Evolutionary conservation across 352 stramenopile genomes (phyloP), one percentile per base, ranked within the genome.

Genomic region (Globisporangium megalacanthum): DNA sequence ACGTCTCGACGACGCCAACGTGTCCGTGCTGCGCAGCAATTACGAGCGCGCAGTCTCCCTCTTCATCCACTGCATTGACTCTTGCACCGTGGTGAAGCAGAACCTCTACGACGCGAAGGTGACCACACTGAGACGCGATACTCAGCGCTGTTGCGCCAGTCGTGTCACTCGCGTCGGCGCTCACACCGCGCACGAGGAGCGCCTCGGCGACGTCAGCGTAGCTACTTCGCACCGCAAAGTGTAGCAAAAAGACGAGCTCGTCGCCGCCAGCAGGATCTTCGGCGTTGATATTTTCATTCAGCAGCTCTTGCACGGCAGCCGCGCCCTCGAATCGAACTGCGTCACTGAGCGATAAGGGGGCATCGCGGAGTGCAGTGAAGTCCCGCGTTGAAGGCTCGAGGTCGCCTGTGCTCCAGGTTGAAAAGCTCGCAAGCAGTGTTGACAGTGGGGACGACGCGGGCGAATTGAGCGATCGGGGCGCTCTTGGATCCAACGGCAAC

Each of bases 61-160:
- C 39, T 0, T 20, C 35, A 36, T 60, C 45, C 25, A 29, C 14
- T 31, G 54, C 20, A 17, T 57, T 41, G 33, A 64, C 41, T 3
- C 50, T 20, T 3, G 59, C 63, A 11, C 58, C 47, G 11, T 49
- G n/a, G 0, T 37, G 62, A 29, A 95, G 53, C 35, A 97, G 64
- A 31, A 51, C 59, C 22, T 77, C 37, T 20, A 90, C 71, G 48
- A 88, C 77, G 31, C 87, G 83, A 39, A 84, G 62, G 58, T 95
- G 80, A 15, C 84, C 87, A 49, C 81, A 83, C 58, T 88, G 69
- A 3, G 83, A 46, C 39, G 65, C 61, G 19, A 65, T 51, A 46
- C 66, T 52, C 31, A 72, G 51, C 7, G 62, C 54, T 22, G 65
- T 60, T 8, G 52, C 58, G 0, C 62, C 65, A 2, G 39, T 6